Evolutionary conservation across 805 yeast species (phyloP), one percentile per base, ranked within the genome.

Genomic region (Saturnispora galanensis): DNA sequence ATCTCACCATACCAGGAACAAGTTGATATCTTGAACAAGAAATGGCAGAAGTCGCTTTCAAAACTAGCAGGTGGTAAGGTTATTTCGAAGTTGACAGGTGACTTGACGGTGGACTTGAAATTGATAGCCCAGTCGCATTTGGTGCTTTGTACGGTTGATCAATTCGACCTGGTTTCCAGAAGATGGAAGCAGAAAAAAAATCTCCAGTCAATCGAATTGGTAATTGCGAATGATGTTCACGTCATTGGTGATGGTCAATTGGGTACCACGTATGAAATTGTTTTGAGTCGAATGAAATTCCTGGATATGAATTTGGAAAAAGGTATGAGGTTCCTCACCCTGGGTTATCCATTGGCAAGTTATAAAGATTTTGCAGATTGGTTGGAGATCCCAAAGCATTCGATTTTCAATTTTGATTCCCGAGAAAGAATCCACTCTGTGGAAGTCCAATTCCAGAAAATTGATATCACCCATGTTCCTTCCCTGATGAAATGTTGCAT

Each of bases 341-440:
- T 90, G 18, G 70, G 84, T 0, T 69, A 77, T 1, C 77, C 95
- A 2, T 59, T 90, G 34, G 77, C 93, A 0, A 84, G 81, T 56
- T 84, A 83, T 3, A 70, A 76, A 42, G 96, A 86, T 51, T 62
- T 89, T 47, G 90, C 84, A 1, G 85, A 81, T 44, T 93, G 97
- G 96, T 62, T 93, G 28, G 95, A 93, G 2, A 80, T 83, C 21
- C 53, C 71, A 1, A 81, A 77, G 53, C 65, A 62, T 16, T 69
- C 77, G 40, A 69, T 80, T 5, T 86, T 70, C 66, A 88, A 87
- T 54, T 88, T 83, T 57, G 71, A 77, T 13, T 79, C 94, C 0
- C 66, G 66, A 41, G 81, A 78, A 37, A 67, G 90, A 46, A 64
- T 67, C 8, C 57, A 64, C 36, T 77, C 84, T 3, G 53, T 86